Conservation (phyloP, 176 grass and related monocot species). For the Carex scoparia region DNA sequence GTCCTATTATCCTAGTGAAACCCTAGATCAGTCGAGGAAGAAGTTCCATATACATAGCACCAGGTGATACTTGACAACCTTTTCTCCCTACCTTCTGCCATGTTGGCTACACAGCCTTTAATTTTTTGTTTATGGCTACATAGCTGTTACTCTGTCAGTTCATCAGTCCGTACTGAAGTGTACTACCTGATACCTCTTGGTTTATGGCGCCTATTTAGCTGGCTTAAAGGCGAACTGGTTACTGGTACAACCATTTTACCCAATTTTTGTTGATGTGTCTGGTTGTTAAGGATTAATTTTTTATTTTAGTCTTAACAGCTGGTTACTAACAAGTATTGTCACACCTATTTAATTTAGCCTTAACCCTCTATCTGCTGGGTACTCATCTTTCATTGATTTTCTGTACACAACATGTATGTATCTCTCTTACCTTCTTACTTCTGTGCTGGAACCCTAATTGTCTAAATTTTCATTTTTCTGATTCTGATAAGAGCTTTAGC, state of each 20-base stretch:
- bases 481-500: not conserved
- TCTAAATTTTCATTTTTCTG: not conserved
- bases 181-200: not conserved
- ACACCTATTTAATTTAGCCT: not conserved
- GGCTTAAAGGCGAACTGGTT: not conserved
- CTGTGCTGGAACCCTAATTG: not conserved
- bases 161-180: not conserved
- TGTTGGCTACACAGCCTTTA: no score
- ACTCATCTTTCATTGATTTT: not conserved
- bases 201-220: not conserved
- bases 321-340: not conserved
- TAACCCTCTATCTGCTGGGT: not conserved
- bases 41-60: no score
- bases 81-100: no score
- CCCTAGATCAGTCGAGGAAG: no score
- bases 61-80: no score
- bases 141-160: no score
- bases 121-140: no score
- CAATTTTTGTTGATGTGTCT: not conserved
- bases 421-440: not conserved
- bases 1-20: no score
- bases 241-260: not conserved
- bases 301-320: not conserved
- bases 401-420: not conserved
- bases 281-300: not conserved